Conservation (phyloP, 768 basidiomycete species). For the Candolleomyces efflorescens region DNA sequence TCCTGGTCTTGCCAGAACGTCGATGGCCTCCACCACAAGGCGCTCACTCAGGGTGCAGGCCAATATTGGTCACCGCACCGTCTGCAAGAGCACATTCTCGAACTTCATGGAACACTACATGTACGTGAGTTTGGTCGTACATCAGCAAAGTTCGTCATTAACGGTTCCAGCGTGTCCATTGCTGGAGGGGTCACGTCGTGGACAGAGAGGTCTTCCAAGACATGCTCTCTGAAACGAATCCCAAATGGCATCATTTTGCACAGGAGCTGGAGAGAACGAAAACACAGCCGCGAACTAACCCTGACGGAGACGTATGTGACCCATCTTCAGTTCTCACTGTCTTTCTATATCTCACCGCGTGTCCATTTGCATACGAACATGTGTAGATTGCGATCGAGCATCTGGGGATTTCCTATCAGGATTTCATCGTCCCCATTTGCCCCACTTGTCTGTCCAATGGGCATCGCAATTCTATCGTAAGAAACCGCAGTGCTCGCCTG, state of each 20-base stretch:
- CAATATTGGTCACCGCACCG: slow-evolving; percentile 32
- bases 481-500: slow-evolving; percentile 8
- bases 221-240: slow-evolving; percentile 68
- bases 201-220: slow-evolving; percentile 70
- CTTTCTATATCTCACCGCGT: not conserved
- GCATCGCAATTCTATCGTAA: slow-evolving; percentile 57
- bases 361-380: slow-evolving; percentile 1
- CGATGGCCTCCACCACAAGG: slow-evolving; percentile 91
- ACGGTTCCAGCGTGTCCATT: slow-evolving; percentile 62
- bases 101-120: slow-evolving; percentile 87
- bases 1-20: slow-evolving; percentile 51
- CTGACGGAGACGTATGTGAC: slow-evolving; percentile 81
- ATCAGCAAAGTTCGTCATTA: not conserved
- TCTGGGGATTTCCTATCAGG: slow-evolving; percentile 64
- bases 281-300: slow-evolving; percentile 72
- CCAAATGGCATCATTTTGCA: slow-evolving; percentile 68
- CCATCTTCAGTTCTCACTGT: not conserved
- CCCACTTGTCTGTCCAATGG: slow-evolving; percentile 58
- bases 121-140: slow-evolving; percentile 29
- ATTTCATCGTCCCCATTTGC: slow-evolving; percentile 80
- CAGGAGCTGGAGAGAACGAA: slow-evolving; percentile 60
- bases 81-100: slow-evolving; percentile 51
- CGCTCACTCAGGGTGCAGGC: slow-evolving; percentile 37
- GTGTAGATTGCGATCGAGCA: slow-evolving; percentile 71
- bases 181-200: slow-evolving; percentile 66